Evolutionary conservation across 805 yeast genomes (phyloP).

Genomic region (Candida palmyrensis): DNA sequence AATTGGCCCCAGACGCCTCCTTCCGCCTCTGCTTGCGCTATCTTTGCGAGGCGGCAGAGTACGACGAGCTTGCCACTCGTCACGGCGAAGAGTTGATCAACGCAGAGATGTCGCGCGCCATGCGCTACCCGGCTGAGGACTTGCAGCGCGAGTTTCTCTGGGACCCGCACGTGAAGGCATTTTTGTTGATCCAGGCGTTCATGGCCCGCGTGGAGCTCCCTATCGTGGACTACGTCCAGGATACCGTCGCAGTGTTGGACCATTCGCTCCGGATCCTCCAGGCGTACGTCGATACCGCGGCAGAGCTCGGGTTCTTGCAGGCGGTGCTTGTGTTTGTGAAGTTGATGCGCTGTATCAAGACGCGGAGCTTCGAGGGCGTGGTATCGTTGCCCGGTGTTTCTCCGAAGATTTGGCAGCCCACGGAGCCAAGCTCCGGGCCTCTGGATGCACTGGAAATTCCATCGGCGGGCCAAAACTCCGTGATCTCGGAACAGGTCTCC

Average conservation of each 20-base stretch:
- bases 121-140: slow-evolving; percentile 59
- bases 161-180: slow-evolving; percentile 85
- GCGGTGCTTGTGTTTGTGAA: slow-evolving; percentile 59
- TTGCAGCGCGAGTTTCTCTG: slow-evolving; percentile 61
- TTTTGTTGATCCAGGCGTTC: slow-evolving; percentile 65
- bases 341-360: slow-evolving; percentile 84
- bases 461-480: too few species aligned
- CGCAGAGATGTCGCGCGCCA: slow-evolving; percentile 71
- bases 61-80: slow-evolving; percentile 82
- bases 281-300: slow-evolving; percentile 84
- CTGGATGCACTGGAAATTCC: too few species aligned
- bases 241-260: slow-evolving; percentile 87
- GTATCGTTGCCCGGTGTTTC: slow-evolving; percentile 49
- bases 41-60: slow-evolving; percentile 65
- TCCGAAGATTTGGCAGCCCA: neutral
- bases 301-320: slow-evolving; percentile 70
- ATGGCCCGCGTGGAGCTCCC: slow-evolving; percentile 75
- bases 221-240: slow-evolving; percentile 92
- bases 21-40: slow-evolving; percentile 62
- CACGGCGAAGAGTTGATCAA: slow-evolving; percentile 90
- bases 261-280: slow-evolving; percentile 92
- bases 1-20: slow-evolving; percentile 34
- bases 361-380: slow-evolving; percentile 77
- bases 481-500: neutral
- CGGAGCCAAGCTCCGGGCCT: neutral